Percentiles rank a stretch among this genome's conserved stretches.
phyloP scores from a whole-genome alignment of 257 asterid genomes.

The Solanum medicagineum region DNA sequence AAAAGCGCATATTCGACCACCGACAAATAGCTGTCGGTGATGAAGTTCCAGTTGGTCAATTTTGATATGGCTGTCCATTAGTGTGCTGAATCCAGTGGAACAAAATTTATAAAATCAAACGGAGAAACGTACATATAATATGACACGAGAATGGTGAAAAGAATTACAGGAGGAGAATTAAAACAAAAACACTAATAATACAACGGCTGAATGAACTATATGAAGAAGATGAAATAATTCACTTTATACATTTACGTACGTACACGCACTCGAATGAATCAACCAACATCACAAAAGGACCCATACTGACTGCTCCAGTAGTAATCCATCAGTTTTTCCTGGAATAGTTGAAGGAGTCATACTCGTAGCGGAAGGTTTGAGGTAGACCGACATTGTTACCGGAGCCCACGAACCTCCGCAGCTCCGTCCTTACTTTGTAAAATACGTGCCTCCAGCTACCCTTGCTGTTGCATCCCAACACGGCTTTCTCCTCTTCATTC shows the following conservation, averaged over 20 bases:
- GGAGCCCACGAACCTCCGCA: slow-evolving; percentile 49
- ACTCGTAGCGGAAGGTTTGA: slow-evolving; percentile 52
- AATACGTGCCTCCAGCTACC: slow-evolving; percentile 82
- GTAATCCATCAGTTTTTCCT: not conserved
- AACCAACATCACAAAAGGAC: not conserved
- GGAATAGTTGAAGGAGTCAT: slow-evolving; percentile 34
- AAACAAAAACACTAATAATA: not conserved
- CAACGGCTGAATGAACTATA: not conserved
- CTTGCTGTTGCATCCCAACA: slow-evolving; percentile 50
- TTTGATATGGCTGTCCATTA: not conserved
- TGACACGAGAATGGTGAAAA: not conserved
- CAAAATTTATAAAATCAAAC: not conserved
- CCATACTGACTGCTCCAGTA: not conserved
- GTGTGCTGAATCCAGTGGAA: not conserved
- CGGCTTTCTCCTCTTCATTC: slow-evolving; percentile 61
- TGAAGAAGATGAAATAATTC: not conserved
- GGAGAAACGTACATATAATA: not conserved
- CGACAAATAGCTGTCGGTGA: not conserved
- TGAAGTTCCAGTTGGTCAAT: not conserved
- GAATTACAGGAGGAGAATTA: not conserved
- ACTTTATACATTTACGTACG: not conserved
- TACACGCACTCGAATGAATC: not conserved
- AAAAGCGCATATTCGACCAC: not conserved
- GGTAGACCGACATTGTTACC: slow-evolving; percentile 53
- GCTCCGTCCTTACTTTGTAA: slow-evolving; percentile 47